Evolutionary conservation across 108 stramenopile species (phyloP).

Genomic region (Pseudonitzschia multiseries): DNA sequence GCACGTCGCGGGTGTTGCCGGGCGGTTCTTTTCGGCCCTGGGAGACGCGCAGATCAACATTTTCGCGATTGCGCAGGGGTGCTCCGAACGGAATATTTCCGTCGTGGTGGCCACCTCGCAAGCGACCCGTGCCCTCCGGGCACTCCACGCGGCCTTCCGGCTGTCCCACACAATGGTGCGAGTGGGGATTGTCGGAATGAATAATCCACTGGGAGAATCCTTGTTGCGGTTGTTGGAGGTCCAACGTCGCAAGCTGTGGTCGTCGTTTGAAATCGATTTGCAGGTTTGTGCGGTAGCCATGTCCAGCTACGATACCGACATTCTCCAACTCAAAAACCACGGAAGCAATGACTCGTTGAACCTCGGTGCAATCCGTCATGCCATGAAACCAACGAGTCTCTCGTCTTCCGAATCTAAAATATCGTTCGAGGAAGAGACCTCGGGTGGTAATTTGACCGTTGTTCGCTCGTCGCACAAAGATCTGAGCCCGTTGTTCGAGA

Average conservation of each 20-base stretch:
- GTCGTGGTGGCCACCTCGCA: constrained; percentile 65
- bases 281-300: constrained; percentile 60
- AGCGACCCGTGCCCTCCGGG: constrained; percentile 80
- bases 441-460: neutral
- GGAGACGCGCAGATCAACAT: constrained; percentile 87
- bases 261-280: constrained; percentile 67
- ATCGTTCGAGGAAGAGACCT: constrained; percentile 16
- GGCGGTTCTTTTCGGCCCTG: constrained; percentile 82
- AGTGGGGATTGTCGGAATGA: constrained; percentile 70
- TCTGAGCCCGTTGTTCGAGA: constrained; percentile 22
- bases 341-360: constrained; percentile 53
- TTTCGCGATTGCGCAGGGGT: constrained; percentile 82
- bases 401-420: constrained; percentile 8
- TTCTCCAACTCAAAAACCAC: constrained; percentile 40
- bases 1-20: constrained; percentile 71
- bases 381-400: constrained; percentile 4
- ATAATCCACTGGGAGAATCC: constrained; percentile 56
- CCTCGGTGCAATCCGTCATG: constrained; percentile 21
- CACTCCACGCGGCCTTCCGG: constrained; percentile 83
- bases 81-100: constrained; percentile 82
- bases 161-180: constrained; percentile 68
- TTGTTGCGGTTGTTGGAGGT: constrained; percentile 59
- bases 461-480: constrained; percentile 28
- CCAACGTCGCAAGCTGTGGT: constrained; percentile 48
- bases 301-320: constrained; percentile 29